Percentiles rank a stretch among this genome's conserved stretches.
phyloP scores from a whole-genome alignment of 371 early-diverging fungal genomes.

The Batkoa obscura region DNA sequence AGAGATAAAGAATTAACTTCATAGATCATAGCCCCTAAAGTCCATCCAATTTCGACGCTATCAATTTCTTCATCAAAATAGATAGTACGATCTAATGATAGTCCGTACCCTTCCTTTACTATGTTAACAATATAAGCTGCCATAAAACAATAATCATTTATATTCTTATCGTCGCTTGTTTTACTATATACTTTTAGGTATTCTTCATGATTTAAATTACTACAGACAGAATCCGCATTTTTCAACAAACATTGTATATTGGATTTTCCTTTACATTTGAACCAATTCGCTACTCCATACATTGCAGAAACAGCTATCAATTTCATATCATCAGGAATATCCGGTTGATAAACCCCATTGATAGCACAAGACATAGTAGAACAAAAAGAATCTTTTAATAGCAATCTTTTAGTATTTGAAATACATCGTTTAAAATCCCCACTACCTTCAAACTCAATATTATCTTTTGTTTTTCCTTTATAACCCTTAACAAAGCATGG shows the following conservation, averaged over 20 bases:
- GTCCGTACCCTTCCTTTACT: neutral
- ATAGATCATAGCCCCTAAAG: slow-evolving; percentile 4
- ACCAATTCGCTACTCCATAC: neutral
- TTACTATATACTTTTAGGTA: neutral
- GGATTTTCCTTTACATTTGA: neutral
- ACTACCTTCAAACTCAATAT: neutral
- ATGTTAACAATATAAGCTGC: slow-evolving; percentile 1
- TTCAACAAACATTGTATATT: neutral
- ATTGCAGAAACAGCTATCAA: neutral
- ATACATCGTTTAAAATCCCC: slow-evolving; percentile 2
- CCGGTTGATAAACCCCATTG: slow-evolving; percentile 6
- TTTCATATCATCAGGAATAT: slow-evolving; percentile 6
- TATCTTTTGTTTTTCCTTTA: neutral
- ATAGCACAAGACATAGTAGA: slow-evolving; percentile 5
- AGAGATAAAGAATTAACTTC: neutral
- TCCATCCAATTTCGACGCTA: slow-evolving; percentile 1
- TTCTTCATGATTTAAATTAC: neutral
- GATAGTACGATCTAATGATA: slow-evolving; percentile 1
- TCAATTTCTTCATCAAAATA: neutral
- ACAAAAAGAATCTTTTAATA: slow-evolving; percentile 1
- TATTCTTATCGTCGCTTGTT: neutral
- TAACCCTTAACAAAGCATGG: slow-evolving; percentile 1
- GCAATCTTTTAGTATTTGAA: neutral
- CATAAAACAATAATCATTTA: slow-evolving; percentile 2
- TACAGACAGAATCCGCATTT: neutral